Percentiles rank a stretch among this genome's conserved stretches.
Conservation (phyloP, 1,139 yeast genomes). For the Zygosaccharomyces sapae region DNA sequence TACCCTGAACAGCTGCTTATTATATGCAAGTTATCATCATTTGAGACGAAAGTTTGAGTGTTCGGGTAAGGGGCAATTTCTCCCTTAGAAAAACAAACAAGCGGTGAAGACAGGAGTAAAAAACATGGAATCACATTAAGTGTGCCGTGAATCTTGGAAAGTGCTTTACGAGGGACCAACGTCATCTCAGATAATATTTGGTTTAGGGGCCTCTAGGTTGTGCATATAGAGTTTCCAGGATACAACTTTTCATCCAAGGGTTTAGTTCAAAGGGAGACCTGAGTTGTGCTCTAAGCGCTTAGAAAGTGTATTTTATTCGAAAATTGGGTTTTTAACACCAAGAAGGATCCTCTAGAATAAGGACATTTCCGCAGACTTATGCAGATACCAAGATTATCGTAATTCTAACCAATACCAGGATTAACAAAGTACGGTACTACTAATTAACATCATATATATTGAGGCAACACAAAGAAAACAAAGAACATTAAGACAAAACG, state of each 20-base stretch:
- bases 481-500: neutral
- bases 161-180: neutral
- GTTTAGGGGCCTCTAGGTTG: neutral
- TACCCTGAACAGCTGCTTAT: neutral
- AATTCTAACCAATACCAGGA: neutral
- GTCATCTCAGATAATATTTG: neutral
- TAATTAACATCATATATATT: neutral
- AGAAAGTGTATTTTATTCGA: neutral
- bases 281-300: conserved; percentile 3
- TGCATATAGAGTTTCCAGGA: neutral
- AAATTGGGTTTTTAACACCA: neutral
- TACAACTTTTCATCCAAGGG: neutral
- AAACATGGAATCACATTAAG: neutral
- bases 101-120: neutral
- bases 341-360: neutral
- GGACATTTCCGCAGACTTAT: neutral
- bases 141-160: neutral
- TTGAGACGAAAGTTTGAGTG: neutral
- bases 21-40: neutral
- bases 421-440: neutral
- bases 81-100: conserved; percentile 1
- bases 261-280: neutral
- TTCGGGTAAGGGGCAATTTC: neutral
- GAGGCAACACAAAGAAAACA: neutral
- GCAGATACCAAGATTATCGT: neutral